Base-by-base conservation (phyloP, 306 rosid genomes). In the Dicorynia guianensis region DNA sequence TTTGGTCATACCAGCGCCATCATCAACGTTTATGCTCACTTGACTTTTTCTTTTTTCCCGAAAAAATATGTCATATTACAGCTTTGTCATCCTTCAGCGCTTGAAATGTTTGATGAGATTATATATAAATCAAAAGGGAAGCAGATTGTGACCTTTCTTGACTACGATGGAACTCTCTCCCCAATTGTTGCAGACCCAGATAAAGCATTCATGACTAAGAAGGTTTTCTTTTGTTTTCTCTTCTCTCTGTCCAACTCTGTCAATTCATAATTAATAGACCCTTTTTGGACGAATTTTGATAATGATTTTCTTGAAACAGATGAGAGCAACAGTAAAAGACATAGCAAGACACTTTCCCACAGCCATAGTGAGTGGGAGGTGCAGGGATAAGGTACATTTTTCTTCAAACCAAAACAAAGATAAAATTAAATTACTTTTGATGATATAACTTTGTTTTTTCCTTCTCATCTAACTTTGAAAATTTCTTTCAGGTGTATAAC, bases 81-180 rank as follows among this genome's bases (percentile, higher is more conserved):
- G 98, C 80, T 82, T 56, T 82, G 63, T 15, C 96, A 86, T 43
- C 98, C 98, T 50, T 90, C 98, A 2, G 98, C 98, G 5, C 74
- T 95, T 33, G 53, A 71, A 62, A 78, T 80, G 83, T 90, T 95
- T 73, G 96, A 85, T 47, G 71, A 86, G 81, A 90, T 95, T 39
- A 71, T 72, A 39, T 72, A 70, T 2, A 86, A 77, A 58, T 70
- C 93, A 1, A 83, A 78, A 78, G 96, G 96, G 14, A 95, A 92
- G 46, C 82, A 90, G 63, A 82, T 92, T n/a, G 90, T 90, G 14
- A 63, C 90, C 82, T 95, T 95, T 80, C 89, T 95, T 33, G 98
- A 95, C 83, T 95, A 95, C 3, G 98, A 95, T 76, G 98, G 98
- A 14, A 95, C 98, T 47, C 98, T 95, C 14, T 90, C 98, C 7